phyloP scores from a whole-genome alignment of 169 alveolate species.

The Plasmodium blacklocki region DNA sequence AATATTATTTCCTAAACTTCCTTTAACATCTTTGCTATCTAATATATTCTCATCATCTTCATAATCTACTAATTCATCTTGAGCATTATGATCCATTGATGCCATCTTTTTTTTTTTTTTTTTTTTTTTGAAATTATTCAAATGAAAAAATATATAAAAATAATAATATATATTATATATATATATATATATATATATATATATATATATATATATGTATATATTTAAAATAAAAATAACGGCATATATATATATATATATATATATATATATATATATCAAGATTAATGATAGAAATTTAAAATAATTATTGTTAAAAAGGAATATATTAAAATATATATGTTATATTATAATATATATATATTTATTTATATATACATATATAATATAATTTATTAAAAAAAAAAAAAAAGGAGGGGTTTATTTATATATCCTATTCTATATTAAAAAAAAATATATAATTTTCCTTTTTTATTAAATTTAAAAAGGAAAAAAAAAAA shows the following conservation, averaged over 20 bases:
- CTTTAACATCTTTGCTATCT: constrained; percentile 77
- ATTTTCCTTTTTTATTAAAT: too few species aligned
- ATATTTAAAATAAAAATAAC: not conserved
- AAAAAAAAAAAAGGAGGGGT: too few species aligned
- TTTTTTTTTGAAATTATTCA: not conserved
- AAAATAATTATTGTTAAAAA: too few species aligned
- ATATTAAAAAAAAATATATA: too few species aligned
- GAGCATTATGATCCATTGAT: constrained; percentile 77
- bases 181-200: too few species aligned
- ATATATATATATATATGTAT: not conserved
- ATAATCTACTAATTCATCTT: constrained; percentile 87
- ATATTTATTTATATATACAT: too few species aligned
- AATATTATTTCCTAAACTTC: constrained; percentile 49
- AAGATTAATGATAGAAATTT: too few species aligned
- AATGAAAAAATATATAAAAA: not conserved
- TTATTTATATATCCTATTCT: too few species aligned
- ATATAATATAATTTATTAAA: too few species aligned
- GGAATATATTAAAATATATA: too few species aligned
- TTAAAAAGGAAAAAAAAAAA: too few species aligned
- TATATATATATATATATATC: not conserved
- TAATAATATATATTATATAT: not conserved
- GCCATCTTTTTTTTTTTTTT: constrained; percentile 54
- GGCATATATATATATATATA: not conserved
- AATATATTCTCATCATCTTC: constrained; percentile 85
- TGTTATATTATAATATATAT: too few species aligned